Evolutionary conservation across 805 yeast genomes (phyloP).

Genomic region (Pichia rugopelliculosa): DNA sequence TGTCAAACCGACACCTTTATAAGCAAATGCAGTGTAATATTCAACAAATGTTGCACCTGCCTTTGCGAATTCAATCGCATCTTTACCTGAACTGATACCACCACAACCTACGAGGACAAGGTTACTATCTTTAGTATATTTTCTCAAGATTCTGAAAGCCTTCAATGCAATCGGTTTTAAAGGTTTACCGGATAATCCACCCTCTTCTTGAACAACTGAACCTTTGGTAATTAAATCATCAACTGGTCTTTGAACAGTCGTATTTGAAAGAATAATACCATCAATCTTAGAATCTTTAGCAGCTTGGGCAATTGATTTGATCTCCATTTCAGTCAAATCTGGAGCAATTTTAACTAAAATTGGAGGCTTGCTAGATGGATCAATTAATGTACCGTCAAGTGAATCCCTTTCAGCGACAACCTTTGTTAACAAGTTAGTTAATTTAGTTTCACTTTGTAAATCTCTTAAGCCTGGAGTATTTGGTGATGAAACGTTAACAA

Average conservation of each 20-base stretch:
- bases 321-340: constrained; percentile 75
- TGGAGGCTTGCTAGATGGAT: constrained; percentile 51
- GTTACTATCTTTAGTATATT: constrained; percentile 65
- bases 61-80: constrained; percentile 83
- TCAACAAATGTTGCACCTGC: constrained; percentile 93
- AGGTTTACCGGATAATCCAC: constrained; percentile 93
- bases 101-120: constrained; percentile 89
- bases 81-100: constrained; percentile 81
- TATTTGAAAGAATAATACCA: constrained; percentile 88
- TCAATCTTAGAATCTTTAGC: constrained; percentile 74
- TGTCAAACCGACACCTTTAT: constrained; percentile 84
- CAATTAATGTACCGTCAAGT: constrained; percentile 35
- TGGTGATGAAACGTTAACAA: constrained; percentile 89
- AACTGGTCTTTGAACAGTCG: constrained; percentile 78
- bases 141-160: constrained; percentile 65
- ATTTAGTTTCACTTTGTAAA: constrained; percentile 69
- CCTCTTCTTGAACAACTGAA: constrained; percentile 49
- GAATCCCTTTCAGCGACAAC: constrained; percentile 65
- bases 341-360: constrained; percentile 90
- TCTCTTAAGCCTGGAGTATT: constrained; percentile 93
- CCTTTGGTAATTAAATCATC: constrained; percentile 43
- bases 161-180: constrained; percentile 69
- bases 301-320: constrained; percentile 72
- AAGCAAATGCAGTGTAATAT: constrained; percentile 84
- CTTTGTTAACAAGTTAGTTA: constrained; percentile 56